These are phyloP conservation scores for Setaria italica DNA, from an alignment of 202 grass and related monocot genomes.

Conservation along the genomic window DNA sequence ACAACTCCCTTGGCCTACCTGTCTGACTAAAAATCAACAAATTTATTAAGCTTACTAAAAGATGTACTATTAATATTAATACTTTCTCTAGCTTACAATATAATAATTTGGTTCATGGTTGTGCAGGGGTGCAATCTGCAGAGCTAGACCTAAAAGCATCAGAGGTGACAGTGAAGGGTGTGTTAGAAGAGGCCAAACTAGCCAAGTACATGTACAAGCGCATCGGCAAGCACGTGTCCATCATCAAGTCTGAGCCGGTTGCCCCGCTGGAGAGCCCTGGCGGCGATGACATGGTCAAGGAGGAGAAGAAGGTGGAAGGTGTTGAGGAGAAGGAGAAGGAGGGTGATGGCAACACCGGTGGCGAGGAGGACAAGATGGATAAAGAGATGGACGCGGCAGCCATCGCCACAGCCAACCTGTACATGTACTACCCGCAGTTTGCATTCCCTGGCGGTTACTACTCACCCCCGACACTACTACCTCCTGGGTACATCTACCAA, in stretches of 20 bases:
- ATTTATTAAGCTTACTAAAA: not conserved
- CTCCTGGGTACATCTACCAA: not conserved
- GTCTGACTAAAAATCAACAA: not conserved
- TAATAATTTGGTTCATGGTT: not conserved
- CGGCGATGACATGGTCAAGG: slow-evolving; percentile 43
- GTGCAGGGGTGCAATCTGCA: slow-evolving; percentile 69
- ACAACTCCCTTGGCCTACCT: slow-evolving; percentile 31
- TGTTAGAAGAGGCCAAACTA: slow-evolving; percentile 69
- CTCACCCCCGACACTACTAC: not conserved
- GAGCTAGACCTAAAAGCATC: slow-evolving; percentile 63
- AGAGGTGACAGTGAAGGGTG: slow-evolving; percentile 70
- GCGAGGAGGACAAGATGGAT: slow-evolving; percentile 38
- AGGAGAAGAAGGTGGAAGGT: slow-evolving; percentile 27
- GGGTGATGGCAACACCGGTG: not conserved
- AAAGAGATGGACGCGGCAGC: slow-evolving; percentile 31
- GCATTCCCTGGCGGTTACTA: slow-evolving; percentile 42
- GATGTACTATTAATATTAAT: not conserved
- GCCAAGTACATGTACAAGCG: slow-evolving; percentile 73
- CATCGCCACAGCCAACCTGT: slow-evolving; percentile 30
- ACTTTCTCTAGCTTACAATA: not conserved
- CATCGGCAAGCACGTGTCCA: slow-evolving; percentile 71
- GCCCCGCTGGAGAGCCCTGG: not conserved
- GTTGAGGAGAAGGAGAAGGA: slow-evolving; percentile 44
- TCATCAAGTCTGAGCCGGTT: slow-evolving; percentile 64
- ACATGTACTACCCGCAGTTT: slow-evolving; percentile 47